Evolutionary conservation across 129 eudicot species (phyloP).

Genomic region (Artemisia annua): DNA sequence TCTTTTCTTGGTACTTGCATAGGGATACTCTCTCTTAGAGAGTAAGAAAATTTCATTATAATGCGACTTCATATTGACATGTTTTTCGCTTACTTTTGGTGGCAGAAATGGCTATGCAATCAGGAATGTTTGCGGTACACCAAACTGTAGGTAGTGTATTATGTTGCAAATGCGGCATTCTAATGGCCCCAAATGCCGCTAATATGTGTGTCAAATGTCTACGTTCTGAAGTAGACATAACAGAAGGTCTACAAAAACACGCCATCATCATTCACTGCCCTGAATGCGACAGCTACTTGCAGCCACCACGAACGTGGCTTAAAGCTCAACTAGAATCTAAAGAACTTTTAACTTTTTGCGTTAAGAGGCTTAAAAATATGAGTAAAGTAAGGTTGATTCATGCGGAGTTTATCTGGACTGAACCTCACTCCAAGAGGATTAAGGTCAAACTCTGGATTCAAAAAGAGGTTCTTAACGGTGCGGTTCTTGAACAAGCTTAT

Average conservation of each 20-base stretch:
- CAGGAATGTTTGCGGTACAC: conserved; percentile 47
- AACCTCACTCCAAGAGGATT: conserved; percentile 13
- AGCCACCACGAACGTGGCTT: conserved; percentile 71
- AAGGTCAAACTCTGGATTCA: conserved; percentile 7
- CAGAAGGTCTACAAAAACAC: conserved; percentile 60
- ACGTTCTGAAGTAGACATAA: conserved; percentile 55
- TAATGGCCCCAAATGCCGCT: conserved; percentile 66
- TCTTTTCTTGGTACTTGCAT: background rate
- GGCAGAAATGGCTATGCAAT: conserved; percentile 41
- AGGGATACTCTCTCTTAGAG: background rate
- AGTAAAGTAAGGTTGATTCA: background rate
- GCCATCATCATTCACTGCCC: conserved; percentile 53
- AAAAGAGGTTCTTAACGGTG: conserved; percentile 51
- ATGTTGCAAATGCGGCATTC: conserved; percentile 67
- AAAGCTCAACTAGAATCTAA: conserved; percentile 59
- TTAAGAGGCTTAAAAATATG: conserved; percentile 34
- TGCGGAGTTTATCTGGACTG: conserved; percentile 14
- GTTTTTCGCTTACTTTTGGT: background rate
- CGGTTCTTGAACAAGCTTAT: conserved; percentile 48
- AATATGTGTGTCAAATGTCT: conserved; percentile 52
- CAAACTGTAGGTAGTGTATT: conserved; percentile 62
- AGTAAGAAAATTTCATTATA: background rate
- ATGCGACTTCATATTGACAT: background rate
- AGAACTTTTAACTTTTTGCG: conserved; percentile 63
- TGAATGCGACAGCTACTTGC: conserved; percentile 59